Base-by-base conservation (phyloP, 148 eudicot species). In the Camellia lanceoleosa region DNA sequence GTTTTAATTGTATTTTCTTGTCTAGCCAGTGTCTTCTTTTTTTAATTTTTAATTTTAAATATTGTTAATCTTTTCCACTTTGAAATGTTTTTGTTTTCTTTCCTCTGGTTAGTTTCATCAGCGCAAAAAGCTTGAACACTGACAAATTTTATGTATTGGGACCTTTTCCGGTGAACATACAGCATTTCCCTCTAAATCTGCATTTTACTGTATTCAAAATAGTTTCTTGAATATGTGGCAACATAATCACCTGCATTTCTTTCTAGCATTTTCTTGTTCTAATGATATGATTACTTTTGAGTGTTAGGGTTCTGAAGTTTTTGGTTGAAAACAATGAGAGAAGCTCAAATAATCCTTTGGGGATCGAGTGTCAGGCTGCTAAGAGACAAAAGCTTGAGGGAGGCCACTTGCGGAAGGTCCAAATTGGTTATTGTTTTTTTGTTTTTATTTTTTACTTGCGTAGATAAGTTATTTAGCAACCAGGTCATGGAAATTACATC, bases 361-460 rank as follows among this genome's bases (percentile, higher is more conserved):
- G 80, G 19, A 79, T 85, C 42, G 98, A 95, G 85, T 86, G 54
- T 75, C 98, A 95, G 89, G 96, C 98, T 86, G 87, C 98, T 47
- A 95, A 95, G 88, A 88, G 98, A 81, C 98, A 93, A 89, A 95
- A 92, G 87, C 93, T 95, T 46, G 94, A 91, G 54, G 89, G 92
- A 70, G 94, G 94, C 80, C 88, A 82, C 63, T 78, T 86, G 83
- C 81, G 76, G 56, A 91, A 91, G 94, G 94, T 91, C 49, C 52
- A 30, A 51, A 42, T 59, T 68, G 8, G 30, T 64, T 51, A 18
- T 76, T 63, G 42, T 43, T 23, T 69, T 65, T 14, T 64, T 51
- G 10, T 76, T 63, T 41, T 43, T 18, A 62, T 71, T 14, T 23
- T 1, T 44, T 49, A 46, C 5, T 75, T 52, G 30, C 19, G 18